Conservation (phyloP, 352 stramenopile species). For the Pythium grandisporangium region DNA sequence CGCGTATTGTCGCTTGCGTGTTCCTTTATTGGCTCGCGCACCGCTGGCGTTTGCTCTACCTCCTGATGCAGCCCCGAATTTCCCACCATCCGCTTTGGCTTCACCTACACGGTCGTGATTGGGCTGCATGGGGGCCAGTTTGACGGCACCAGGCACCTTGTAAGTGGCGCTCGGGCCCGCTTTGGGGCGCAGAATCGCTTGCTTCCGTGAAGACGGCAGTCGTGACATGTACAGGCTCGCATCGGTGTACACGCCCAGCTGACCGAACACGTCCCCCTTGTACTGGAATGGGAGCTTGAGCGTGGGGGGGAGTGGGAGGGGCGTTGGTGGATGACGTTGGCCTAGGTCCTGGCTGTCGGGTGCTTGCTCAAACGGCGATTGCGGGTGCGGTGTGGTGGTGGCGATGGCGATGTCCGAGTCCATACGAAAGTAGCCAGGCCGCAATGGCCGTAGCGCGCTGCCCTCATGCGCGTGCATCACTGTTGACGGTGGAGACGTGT, state of each 20-base stretch:
- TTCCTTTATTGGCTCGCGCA: constrained; percentile 17
- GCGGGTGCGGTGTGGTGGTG: too few relatives aligned
- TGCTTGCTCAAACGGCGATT: too few relatives aligned
- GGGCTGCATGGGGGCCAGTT: constrained; percentile 31
- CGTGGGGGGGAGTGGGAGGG: constrained; percentile 14
- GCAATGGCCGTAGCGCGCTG: too few relatives aligned
- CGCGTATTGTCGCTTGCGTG: constrained; percentile 56
- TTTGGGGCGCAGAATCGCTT: constrained; percentile 15
- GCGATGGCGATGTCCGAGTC: too few relatives aligned
- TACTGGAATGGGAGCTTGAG: constrained; percentile 57
- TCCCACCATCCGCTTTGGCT: too few relatives aligned
- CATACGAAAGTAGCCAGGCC: too few relatives aligned
- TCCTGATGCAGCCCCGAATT: too few relatives aligned
- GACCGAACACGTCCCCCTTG: constrained; percentile 59
- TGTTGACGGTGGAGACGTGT: too few relatives aligned
- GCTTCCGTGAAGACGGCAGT: constrained; percentile 38
- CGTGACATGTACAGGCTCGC: constrained; percentile 67
- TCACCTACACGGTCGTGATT: background rate
- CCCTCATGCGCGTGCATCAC: too few relatives aligned
- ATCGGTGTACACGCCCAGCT: constrained; percentile 60
- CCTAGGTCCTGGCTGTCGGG: too few relatives aligned
- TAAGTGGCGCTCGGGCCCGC: constrained; percentile 25
- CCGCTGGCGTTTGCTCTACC: constrained; percentile 4
- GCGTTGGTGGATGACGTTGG: background rate
- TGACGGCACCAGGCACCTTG: too few relatives aligned